phyloP scores from a whole-genome alignment of 352 stramenopile species.

The Pythium dissimile region DNA sequence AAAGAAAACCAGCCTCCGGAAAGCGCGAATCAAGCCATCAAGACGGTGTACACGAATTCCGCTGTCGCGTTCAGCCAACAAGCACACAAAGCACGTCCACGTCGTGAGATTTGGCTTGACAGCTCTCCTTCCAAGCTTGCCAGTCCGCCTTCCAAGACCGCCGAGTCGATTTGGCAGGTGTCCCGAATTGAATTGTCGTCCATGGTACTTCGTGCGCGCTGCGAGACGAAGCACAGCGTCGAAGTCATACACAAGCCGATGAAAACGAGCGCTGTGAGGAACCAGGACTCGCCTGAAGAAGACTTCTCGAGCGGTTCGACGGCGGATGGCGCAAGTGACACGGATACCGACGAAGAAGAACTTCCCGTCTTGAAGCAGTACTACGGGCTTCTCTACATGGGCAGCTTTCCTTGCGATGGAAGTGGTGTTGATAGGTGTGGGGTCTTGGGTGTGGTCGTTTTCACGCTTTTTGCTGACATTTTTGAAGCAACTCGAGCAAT shows the following conservation, averaged over 20 bases:
- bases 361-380: conserved; percentile 3
- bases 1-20: neutral
- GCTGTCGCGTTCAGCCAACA: no score
- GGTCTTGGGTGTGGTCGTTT: neutral
- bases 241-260: neutral
- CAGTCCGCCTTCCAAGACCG: neutral
- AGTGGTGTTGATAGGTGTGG: neutral
- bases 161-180: conserved; percentile 12
- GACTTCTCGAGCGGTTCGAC: neutral
- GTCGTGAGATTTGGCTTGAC: no score
- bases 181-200: conserved; percentile 6
- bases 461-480: neutral
- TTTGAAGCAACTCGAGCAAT: neutral
- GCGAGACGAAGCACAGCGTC: neutral
- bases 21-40: no score
- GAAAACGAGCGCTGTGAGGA: neutral
- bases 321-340: neutral
- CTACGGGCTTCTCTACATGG: neutral
- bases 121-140: neutral
- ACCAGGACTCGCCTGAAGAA: conserved; percentile 1
- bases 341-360: conserved; percentile 13
- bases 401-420: conserved; percentile 5
- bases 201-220: conserved; percentile 2
- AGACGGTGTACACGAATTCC: no score
- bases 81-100: no score